Evolutionary conservation across 768 basidiomycete species (phyloP), one percentile per base, ranked within the genome.

Genomic region (Antrodiella citrinella): DNA sequence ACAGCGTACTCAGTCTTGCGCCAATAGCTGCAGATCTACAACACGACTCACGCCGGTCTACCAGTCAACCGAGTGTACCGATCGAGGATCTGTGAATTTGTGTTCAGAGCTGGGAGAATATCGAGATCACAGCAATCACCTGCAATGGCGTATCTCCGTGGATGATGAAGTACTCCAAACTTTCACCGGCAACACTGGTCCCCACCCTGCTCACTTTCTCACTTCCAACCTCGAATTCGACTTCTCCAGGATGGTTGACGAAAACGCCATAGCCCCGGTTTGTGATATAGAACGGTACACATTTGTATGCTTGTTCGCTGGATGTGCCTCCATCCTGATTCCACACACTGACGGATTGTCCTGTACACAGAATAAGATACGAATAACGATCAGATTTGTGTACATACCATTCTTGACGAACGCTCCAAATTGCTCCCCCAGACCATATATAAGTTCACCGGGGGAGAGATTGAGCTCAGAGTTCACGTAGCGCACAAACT

Each of bases 281-380:
- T 13, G 81, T 82, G 58, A 84, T 76, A 54, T 82, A 82, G 65
- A 84, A 84, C 1, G 82, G 82, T 12, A 84, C 70, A 51, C 76
- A 78, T 72, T 82, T 82, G 63, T 82, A 83, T 0, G 79, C 77
- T 57, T 82, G 80, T 26, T 82, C 80, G 53, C 75, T 78, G 7
- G 81, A 82, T 0, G 84, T 88, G 25, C 86, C 85, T 20, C 85
- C 84, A 57, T 87, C 85, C 62, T 79, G 76, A 56, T 86, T 85
- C 86, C 84, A 87, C 3, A 84, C 67, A 53, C 73, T 77, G 42
- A 86, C 67, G 4, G 73, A 58, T 60, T 81, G 82, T 24, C 79
- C 77, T 79, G 51, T 44, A 52, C 26, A 15, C 12, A 26, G 9
- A 40, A 24, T 49, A 1, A 53, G 50, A 11, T 41, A 26, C 26